Evolutionary conservation across 257 asterid species (phyloP), one percentile per base, ranked within the genome.

Genomic region (Nicotiana benthamiana): DNA sequence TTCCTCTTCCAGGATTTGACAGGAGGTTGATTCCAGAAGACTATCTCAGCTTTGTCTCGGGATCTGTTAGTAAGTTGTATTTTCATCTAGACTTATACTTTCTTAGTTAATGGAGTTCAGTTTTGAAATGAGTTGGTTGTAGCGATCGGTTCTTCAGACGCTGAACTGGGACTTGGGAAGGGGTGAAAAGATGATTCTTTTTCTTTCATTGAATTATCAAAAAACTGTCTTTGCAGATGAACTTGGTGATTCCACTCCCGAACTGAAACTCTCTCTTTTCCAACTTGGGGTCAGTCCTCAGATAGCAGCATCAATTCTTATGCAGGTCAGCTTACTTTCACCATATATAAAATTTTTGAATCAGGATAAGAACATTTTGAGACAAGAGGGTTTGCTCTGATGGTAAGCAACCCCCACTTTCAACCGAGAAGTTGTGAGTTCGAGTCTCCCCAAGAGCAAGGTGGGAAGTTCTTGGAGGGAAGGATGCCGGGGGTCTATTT

Each of bases 261-360:
- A 94, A 79, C 96, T 96, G 66, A 94, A 96, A 93, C 97, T 96
- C 22, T 96, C 98, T 65, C 86, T 96, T 83, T 96, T 96, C 85
- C 98, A 94, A 87, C 97, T 96, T 63, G 99, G 99, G 75, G 91
- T 96, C 82, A 91, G 99, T 89, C 99, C 99, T 86, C 98, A 96
- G 80, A 96, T 96, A 79, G 99, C 88, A 26, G 98, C 99, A 81
- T 96, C 99, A 75, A 96, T 96, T 86, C 91, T 94, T 61, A 94
- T 94, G 98, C 98, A 96, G 99, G 98, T 91, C 80, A 76, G 75
- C 60, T 85, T 75, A 22, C 68, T 81, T 62, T 81, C 64, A 81
- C 80, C 43, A 56, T 65, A 61, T 72, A 85, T 66, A 46, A 53
- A 75, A 18, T 40, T 87, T 32, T 77, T 6, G 79, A 75, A 77